Conservation (phyloP, 2,329 filamentous ascomycete species). For the Coniochaeta hoffmannii region DNA sequence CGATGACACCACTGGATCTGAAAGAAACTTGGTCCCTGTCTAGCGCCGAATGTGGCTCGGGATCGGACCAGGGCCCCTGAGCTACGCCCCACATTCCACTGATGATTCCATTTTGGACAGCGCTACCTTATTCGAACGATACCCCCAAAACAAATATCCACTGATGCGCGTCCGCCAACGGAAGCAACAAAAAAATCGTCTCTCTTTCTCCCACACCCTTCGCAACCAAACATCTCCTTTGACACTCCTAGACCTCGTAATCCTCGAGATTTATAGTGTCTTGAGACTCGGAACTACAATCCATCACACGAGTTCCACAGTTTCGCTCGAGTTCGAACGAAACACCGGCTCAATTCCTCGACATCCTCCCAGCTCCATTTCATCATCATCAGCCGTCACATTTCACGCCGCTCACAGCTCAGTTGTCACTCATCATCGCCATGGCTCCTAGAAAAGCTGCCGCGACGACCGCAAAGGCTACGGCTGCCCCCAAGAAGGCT, state of each 20-base stretch:
- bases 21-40: background rate
- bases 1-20: background rate
- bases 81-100: constrained; percentile 1
- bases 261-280: background rate
- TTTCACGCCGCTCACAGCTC: background rate
- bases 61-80: background rate
- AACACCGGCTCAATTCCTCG: background rate
- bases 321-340: background rate
- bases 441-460: background rate
- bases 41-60: background rate
- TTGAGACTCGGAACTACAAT: background rate
- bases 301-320: background rate
- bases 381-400: background rate
- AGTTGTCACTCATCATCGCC: background rate
- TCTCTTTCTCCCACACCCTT: background rate
- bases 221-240: background rate
- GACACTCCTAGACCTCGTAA: background rate
- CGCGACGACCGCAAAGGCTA: background rate
- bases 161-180: background rate
- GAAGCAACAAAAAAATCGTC: background rate
- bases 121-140: background rate
- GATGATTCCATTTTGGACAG: background rate
- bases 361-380: background rate
- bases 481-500: constrained; percentile 17
- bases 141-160: background rate